These are phyloP conservation scores for Lolium rigidum DNA, from an alignment of 176 grass and related monocot species.

Conservation along the genomic window DNA sequence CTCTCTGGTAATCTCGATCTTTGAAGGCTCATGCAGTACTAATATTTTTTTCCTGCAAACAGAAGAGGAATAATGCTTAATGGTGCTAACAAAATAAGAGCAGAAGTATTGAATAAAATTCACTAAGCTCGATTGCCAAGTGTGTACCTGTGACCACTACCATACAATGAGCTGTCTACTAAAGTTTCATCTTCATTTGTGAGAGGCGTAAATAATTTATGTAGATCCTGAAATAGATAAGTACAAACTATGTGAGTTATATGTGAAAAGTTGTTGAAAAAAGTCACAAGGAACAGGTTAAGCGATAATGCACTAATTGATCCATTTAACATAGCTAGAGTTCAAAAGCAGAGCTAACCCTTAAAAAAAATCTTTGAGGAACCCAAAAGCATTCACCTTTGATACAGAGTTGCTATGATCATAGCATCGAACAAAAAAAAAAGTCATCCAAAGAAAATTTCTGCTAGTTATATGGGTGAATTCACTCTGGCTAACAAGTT, in stretches of 20 bases:
- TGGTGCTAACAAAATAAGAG: constrained; percentile 12
- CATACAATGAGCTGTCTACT: constrained; percentile 49
- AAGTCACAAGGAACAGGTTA: neutral
- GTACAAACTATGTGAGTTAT: neutral
- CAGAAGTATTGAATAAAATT: constrained; percentile 17
- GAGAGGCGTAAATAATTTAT: constrained; percentile 59
- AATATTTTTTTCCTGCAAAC: constrained; percentile 56
- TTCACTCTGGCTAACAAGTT: neutral
- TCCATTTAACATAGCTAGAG: neutral
- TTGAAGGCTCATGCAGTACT: constrained; percentile 66
- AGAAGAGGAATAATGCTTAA: constrained; percentile 5
- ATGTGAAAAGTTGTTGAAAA: neutral
- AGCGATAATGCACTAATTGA: neutral
- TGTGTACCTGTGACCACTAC: constrained; percentile 45
- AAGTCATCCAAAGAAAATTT: neutral
- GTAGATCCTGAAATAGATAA: constrained; percentile 59
- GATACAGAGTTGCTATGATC: neutral
- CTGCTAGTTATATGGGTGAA: neutral
- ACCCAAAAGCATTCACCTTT: neutral
- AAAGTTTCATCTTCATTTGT: constrained; percentile 65
- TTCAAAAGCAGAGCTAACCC: neutral
- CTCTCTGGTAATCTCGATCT: constrained; percentile 67
- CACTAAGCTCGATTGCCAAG: neutral
- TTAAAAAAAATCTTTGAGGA: too few relatives aligned
- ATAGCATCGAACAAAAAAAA: neutral